Base-by-base conservation (phyloP, 257 asterid genomes). In the Petunia secreta region DNA sequence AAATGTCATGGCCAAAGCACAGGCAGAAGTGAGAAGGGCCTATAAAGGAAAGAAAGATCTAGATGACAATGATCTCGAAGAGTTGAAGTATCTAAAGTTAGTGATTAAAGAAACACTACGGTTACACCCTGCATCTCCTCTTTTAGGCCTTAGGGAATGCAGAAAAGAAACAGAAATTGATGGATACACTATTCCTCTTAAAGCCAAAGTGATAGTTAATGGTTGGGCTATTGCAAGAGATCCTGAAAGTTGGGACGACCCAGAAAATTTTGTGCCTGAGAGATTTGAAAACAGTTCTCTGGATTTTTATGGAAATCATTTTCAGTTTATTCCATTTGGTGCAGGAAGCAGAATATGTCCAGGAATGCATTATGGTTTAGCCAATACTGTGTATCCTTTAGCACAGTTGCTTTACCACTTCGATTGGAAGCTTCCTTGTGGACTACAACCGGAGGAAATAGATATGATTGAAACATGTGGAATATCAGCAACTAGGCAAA, bases 331-430 rank as follows among this genome's bases (percentile, higher is more conserved):
- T 5, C 85, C 83, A 62, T 83, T 83, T 63, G 80, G 85, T 46
- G 80, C 80, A 14, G 85, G 83, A 50, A 79, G 67, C 36, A 71
- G 85, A 44, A 66, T 82, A 0, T 82, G 82, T 40, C 85, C 79
- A 8, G 79, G 82, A 3, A 77, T 66, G 2, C 36, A 48, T 0
- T 79, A 16, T 4, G 48, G 36, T 36, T 50, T 41, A 36, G 53
- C 69, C 3, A 4, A 2, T 4, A 15, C 63, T 37, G 54, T 71
- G 75, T 71, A 60, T 10, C 82, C 52, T 6, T 43, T 79, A 13
- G 82, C 82, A 0, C 9, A 78, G 5, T 53, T 82, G 62, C 76
- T 82, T 6, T 82, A 69, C 66, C 75, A 68, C 46, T 78, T 82
- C 3, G 53, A 69, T 10, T 82, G 85, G 85, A 34, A 68, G 62